These are phyloP conservation scores for Naganishia randhawae DNA, from an alignment of 768 basidiomycete genomes.

Conservation along the genomic window DNA sequence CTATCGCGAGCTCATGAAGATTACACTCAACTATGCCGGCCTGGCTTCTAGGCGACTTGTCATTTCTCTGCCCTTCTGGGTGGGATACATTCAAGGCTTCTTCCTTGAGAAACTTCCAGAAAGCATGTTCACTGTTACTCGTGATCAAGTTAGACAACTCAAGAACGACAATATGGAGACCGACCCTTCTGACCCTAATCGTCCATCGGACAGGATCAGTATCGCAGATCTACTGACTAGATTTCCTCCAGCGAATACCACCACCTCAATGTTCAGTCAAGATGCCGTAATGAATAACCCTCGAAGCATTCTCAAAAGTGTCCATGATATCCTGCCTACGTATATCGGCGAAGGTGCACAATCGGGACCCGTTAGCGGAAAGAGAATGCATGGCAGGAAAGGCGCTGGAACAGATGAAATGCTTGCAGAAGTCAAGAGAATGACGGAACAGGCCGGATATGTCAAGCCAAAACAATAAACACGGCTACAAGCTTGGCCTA, in stretches of 20 bases:
- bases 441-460: slow-evolving; percentile 18
- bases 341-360: slow-evolving; percentile 50
- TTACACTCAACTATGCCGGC: slow-evolving; percentile 59
- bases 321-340: slow-evolving; percentile 59
- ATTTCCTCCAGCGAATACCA: slow-evolving; percentile 40
- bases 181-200: slow-evolving; percentile 30
- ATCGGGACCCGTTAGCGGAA: slow-evolving; percentile 35
- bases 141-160: slow-evolving; percentile 67
- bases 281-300: slow-evolving; percentile 48
- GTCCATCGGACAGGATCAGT: slow-evolving; percentile 34
- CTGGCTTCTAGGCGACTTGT: slow-evolving; percentile 57
- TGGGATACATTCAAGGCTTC: slow-evolving; percentile 65
- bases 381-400: slow-evolving; percentile 48
- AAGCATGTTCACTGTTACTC: slow-evolving; percentile 66
- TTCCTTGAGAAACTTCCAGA: slow-evolving; percentile 63
- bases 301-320: slow-evolving; percentile 53
- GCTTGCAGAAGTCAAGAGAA: slow-evolving; percentile 22
- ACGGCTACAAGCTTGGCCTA: too few species aligned
- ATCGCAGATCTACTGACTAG: slow-evolving; percentile 44
- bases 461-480: slow-evolving; percentile 5
- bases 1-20: slow-evolving; percentile 65
- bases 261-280: slow-evolving; percentile 47
- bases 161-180: slow-evolving; percentile 58
- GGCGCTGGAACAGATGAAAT: slow-evolving; percentile 17
- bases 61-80: slow-evolving; percentile 61